A percentile compares a stretch with the other conserved stretches of the same genome.
Conservation (phyloP, 352 stramenopile genomes). For the Plasmopara muralis region DNA sequence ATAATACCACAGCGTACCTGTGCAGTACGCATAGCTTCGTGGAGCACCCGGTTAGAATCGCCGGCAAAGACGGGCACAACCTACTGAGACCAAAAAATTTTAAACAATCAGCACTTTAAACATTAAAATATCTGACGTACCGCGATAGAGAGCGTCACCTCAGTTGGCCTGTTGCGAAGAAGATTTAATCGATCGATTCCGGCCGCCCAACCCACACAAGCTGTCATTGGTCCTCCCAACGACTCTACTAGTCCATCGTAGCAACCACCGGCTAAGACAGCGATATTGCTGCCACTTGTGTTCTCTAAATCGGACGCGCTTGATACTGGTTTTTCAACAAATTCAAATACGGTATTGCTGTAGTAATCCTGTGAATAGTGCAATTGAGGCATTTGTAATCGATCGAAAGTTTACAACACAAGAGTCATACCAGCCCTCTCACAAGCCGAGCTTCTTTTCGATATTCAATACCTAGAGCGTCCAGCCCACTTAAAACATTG, state of each 20-base stretch:
- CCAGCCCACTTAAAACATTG: slow-evolving; percentile 46
- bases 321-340: slow-evolving; percentile 47
- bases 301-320: slow-evolving; percentile 7
- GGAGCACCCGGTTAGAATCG: slow-evolving; percentile 38
- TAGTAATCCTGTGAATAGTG: slow-evolving; percentile 73
- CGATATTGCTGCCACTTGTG: slow-evolving; percentile 41
- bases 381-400: neutral
- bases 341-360: slow-evolving; percentile 86
- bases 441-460: slow-evolving; percentile 67
- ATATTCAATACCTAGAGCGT: slow-evolving; percentile 54
- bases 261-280: slow-evolving; percentile 76
- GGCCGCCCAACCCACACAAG: slow-evolving; percentile 81
- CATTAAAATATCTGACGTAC: slow-evolving; percentile 20
- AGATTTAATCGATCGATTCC: slow-evolving; percentile 74
- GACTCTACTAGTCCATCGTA: slow-evolving; percentile 73
- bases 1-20: slow-evolving; percentile 24
- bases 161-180: slow-evolving; percentile 31
- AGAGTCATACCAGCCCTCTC: slow-evolving; percentile 55
- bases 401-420: neutral
- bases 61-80: slow-evolving; percentile 57
- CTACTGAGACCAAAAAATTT: slow-evolving; percentile 22
- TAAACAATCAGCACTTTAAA: neutral
- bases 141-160: slow-evolving; percentile 35
- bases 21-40: slow-evolving; percentile 57
- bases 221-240: slow-evolving; percentile 46